Evolutionary conservation across 805 yeast genomes (phyloP), one percentile per base, ranked within the genome.

Genomic region (Candida germanica): DNA sequence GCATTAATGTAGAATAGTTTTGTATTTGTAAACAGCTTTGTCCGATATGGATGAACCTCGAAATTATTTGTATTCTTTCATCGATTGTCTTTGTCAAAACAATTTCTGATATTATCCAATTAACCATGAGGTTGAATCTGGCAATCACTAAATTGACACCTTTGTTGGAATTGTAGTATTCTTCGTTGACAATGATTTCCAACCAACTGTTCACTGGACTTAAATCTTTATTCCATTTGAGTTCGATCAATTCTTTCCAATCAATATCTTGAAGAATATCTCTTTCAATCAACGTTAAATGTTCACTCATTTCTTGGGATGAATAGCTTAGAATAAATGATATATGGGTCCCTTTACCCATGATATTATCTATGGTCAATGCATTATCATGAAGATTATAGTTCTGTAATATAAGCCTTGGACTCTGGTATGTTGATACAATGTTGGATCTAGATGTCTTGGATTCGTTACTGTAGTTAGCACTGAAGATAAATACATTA

Each of bases 91-190:
- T 70, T 7, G 96, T 87, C 42, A 91, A 63, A 11, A 87, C 58
- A 37, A 93, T 77, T 62, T 91, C 96, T 0, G 96, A 86, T 22
- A 86, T 79, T 26, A 89, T 80, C 98, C 98, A 91, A 49, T 86
- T 87, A 5, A 86, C 89, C 65, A 86, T 80, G 40, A 91, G 64
- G 53, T 91, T 89, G 69, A 89, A 93, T 42, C 98, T 68, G 0
- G 94, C 73, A 26, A 87, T 80, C 9, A 87, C 87, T 31, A 91
- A 62, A 44, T 86, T 87, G 24, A 88, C 79, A 0, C 97, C 96
- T n/a, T 80, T 56, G 52, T 75, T 59, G 21, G 63, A 54, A 48
- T 66, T 64, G 44, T 56, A 66, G 46, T 65, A 66, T 17, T 54
- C 55, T 48, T 77, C 73, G 55, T 79, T 76, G 15, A 80, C 73